Evolutionary conservation across 805 yeast species (phyloP).

Genomic region (Brettanomyces nanus): DNA sequence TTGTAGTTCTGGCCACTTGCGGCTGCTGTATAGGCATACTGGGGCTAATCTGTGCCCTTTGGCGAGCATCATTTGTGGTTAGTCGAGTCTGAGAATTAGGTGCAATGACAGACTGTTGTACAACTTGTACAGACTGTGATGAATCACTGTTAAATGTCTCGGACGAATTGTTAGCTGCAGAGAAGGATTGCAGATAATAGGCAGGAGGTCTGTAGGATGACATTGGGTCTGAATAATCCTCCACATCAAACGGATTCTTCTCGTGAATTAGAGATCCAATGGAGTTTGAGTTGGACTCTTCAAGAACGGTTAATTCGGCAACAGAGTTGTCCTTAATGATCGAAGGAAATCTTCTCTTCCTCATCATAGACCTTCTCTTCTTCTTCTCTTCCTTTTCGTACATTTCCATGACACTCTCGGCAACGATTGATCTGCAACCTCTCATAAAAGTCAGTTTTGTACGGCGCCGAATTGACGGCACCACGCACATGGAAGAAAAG

Average conservation of each 20-base stretch:
- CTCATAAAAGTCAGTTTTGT: slow-evolving; percentile 10
- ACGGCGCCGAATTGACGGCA: slow-evolving; percentile 7
- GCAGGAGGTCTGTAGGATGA: neutral
- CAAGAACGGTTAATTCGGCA: neutral
- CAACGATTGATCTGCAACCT: slow-evolving; percentile 21
- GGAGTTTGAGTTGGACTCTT: neutral
- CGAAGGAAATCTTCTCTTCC: slow-evolving; percentile 16
- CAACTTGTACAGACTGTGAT: no score
- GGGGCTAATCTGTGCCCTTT: slow-evolving; percentile 1
- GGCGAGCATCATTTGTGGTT: neutral
- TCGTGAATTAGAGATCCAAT: slow-evolving; percentile 3
- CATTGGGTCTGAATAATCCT: no score
- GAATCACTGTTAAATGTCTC: no score
- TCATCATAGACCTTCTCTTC: slow-evolving; percentile 6
- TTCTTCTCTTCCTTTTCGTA: slow-evolving; percentile 17
- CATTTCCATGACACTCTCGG: slow-evolving; percentile 19
- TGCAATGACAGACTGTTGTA: no score
- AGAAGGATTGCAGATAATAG: neutral
- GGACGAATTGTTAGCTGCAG: neutral
- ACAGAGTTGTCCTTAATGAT: slow-evolving; percentile 15
- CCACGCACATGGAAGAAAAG: slow-evolving; percentile 16
- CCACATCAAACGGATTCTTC: slow-evolving; percentile 5
- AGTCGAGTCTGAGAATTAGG: slow-evolving; percentile 2
- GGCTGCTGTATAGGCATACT: neutral
- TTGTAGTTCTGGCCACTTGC: neutral